Base-by-base conservation (phyloP, 495 filamentous ascomycete genomes). In the Penicillium canescens region DNA sequence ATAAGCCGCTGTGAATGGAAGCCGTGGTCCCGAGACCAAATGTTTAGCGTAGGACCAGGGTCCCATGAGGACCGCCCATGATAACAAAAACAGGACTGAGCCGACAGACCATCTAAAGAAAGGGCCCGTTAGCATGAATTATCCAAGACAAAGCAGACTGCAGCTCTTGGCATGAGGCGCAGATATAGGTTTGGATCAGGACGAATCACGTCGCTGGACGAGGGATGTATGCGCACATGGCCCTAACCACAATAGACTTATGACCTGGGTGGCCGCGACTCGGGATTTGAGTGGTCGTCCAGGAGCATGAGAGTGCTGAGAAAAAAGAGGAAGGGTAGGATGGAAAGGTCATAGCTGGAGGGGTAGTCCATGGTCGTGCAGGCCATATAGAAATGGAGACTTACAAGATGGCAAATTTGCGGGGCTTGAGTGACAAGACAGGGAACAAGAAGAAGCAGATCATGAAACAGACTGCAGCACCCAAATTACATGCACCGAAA, bases 331-430 rank as follows among this genome's bases (percentile, higher is more conserved):
- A 40, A 21, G 24, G 36, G 31, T 4, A 20, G 16, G 42, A 7
- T 41, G 13, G 35, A 26, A 56, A 13, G 24, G 41, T 1, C 23
- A 43, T 13, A 35, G 52, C 5, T 35, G 47, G 42, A 31, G 23
- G 42, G 34, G 28, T 28, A 40, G 43, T 20, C 43, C 43, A 45
- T 21, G 36, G 31, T 14, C 26, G 41, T 44, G 55, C 34, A 52
- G 40, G 23, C 34, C 40, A 46, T 51, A 54, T 42, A 42, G 23
- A 42, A 48, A 24, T 24, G 58, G 54, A 42, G 57, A 92, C 93
- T 87, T 85, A 97, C 94, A 98, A 70, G 54, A 96, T 89, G 44
- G 94, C 94, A 67, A 98, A 96, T 77, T 98, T 98, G 64, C 88
- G 81, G 52, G 94, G 94, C 73, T 79, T 86, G 56, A 87, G 70